Evolutionary conservation across 495 filamentous ascomycete species (phyloP).

Genomic region (Xylaria intraflava): DNA sequence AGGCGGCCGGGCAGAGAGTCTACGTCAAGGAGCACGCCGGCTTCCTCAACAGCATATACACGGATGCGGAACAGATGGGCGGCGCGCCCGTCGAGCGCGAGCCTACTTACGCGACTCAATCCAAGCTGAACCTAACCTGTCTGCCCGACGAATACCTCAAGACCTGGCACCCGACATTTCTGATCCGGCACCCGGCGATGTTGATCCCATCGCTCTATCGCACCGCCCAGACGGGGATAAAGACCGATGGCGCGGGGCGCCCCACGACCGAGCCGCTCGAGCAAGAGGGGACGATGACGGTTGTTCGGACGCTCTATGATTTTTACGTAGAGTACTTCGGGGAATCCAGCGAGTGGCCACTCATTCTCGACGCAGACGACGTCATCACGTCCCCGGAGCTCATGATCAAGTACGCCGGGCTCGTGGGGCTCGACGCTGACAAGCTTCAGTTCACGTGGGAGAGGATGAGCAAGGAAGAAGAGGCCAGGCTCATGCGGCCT

Average conservation of each 20-base stretch:
- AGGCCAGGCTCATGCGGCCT: background rate
- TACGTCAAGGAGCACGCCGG: constrained; percentile 38
- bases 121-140: constrained; percentile 30
- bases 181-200: constrained; percentile 40
- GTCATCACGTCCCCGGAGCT: constrained; percentile 31
- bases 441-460: constrained; percentile 36
- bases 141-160: constrained; percentile 35
- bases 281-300: constrained; percentile 25
- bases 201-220: constrained; percentile 35
- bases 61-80: constrained; percentile 9
- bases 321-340: constrained; percentile 26
- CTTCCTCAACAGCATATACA: constrained; percentile 16
- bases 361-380: constrained; percentile 43
- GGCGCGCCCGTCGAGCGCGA: background rate
- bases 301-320: constrained; percentile 32
- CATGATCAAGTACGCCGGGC: constrained; percentile 27
- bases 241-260: constrained; percentile 1
- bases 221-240: constrained; percentile 10
- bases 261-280: constrained; percentile 11
- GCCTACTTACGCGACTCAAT: constrained; percentile 13
- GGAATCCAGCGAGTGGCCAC: constrained; percentile 18
- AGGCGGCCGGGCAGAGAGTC: constrained; percentile 23
- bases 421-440: constrained; percentile 31
- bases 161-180: constrained; percentile 32
- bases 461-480: constrained; percentile 13